phyloP scores from a whole-genome alignment of 192 early-diverging fungal genomes.

The Diversispora epigaea region DNA sequence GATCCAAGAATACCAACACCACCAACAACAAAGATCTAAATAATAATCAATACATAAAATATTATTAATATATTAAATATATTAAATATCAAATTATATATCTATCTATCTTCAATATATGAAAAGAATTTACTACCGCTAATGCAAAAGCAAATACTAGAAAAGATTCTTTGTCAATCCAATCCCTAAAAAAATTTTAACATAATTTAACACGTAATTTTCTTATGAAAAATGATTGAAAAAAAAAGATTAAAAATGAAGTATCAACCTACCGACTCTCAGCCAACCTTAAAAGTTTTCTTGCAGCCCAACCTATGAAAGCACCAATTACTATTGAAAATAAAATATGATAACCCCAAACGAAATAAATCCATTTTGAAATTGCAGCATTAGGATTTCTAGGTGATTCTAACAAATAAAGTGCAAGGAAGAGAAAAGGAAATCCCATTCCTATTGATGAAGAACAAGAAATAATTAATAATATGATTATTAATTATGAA shows the following conservation, averaged over 20 bases:
- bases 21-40: conserved; percentile 49
- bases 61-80: neutral
- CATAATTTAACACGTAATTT: neutral
- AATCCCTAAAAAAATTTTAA: conserved; percentile 30
- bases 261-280: conserved; percentile 49
- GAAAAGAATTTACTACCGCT: conserved; percentile 38
- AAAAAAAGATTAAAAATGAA: neutral
- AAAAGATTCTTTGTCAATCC: conserved; percentile 78
- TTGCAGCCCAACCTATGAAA: conserved; percentile 64
- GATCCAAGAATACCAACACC: conserved; percentile 62
- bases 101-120: too few relatives aligned
- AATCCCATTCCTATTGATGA: conserved; percentile 55
- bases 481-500: neutral
- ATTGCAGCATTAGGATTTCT: conserved; percentile 56
- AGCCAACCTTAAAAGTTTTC: conserved; percentile 63
- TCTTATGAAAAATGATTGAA: neutral
- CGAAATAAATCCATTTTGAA: conserved; percentile 68
- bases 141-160: conserved; percentile 72
- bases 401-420: conserved; percentile 59
- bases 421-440: conserved; percentile 78
- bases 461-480: conserved; percentile 59
- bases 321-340: conserved; percentile 69
- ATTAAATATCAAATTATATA: neutral
- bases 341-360: conserved; percentile 73
- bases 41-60: neutral